These are phyloP conservation scores for Colletotrichum higginsianum DNA, from an alignment of 2,329 filamentous ascomycete genomes.

Conservation along the genomic window DNA sequence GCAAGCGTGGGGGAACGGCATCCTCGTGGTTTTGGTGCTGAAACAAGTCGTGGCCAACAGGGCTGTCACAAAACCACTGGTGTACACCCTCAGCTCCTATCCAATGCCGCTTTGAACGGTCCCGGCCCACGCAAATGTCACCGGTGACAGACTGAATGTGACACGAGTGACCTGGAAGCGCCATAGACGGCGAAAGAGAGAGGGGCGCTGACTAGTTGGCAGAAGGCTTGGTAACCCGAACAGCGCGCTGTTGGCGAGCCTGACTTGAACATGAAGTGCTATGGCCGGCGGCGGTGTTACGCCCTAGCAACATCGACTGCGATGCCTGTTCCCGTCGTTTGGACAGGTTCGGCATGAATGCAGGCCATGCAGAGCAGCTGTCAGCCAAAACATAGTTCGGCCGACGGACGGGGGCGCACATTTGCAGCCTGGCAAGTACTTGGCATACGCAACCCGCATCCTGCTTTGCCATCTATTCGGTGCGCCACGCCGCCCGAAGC, in stretches of 20 bases:
- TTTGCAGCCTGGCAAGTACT: conserved; percentile 31
- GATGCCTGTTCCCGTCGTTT: background rate
- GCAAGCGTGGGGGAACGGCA: conserved; percentile 29
- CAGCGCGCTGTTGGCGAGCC: conserved; percentile 13
- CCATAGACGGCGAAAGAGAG: background rate
- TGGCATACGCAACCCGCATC: conserved; percentile 33
- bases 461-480: conserved; percentile 15
- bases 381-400: conserved; percentile 27
- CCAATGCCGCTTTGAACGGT: conserved; percentile 16
- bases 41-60: conserved; percentile 38
- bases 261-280: background rate
- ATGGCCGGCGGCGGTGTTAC: background rate
- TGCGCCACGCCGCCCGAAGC: conserved; percentile 22
- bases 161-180: conserved; percentile 26
- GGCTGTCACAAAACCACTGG: conserved; percentile 20
- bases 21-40: conserved; percentile 20
- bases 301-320: background rate
- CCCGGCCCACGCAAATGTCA: conserved; percentile 16
- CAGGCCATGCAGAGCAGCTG: background rate
- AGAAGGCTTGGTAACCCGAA: background rate
- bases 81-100: conserved; percentile 31
- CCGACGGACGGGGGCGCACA: conserved; percentile 12
- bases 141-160: conserved; percentile 10
- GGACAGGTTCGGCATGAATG: background rate
- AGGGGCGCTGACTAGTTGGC: conserved; percentile 23